A percentile compares a stretch with the other conserved stretches of the same genome.
phyloP scores from a whole-genome alignment of 108 stramenopile genomes.

The Pseudonitzschia multiseries region DNA sequence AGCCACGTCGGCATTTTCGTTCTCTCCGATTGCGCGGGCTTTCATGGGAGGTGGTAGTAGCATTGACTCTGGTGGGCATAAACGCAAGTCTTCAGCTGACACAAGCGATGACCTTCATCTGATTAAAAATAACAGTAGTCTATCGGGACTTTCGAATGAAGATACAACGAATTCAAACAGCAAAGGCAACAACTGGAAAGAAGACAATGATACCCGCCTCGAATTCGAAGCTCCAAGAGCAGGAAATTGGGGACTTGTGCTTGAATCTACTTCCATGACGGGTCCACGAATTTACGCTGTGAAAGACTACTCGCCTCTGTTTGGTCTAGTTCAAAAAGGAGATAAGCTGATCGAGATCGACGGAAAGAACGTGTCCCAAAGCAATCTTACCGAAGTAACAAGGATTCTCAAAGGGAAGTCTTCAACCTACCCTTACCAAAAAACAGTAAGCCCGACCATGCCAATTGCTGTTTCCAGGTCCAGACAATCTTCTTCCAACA shows the following conservation, averaged over 20 bases:
- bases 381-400: constrained; percentile 28
- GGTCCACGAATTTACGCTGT: constrained; percentile 43
- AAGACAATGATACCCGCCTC: neutral
- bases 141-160: neutral
- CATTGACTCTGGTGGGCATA: neutral
- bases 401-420: constrained; percentile 16
- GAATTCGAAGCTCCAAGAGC: constrained; percentile 37
- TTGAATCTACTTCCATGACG: constrained; percentile 18
- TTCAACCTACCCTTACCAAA: neutral
- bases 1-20: neutral
- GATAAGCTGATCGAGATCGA: constrained; percentile 66
- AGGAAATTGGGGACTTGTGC: constrained; percentile 44
- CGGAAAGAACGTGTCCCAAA: constrained; percentile 42
- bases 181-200: neutral
- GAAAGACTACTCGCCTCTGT: constrained; percentile 54
- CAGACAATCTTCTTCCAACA: neutral
- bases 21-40: neutral
- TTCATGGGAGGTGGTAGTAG: constrained; percentile 2
- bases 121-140: constrained; percentile 7
- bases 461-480: constrained; percentile 11
- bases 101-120: neutral
- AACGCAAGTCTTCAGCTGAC: constrained; percentile 7
- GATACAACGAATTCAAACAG: neutral
- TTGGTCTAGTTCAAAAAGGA: constrained; percentile 42
- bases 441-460: neutral